Percentiles rank a stretch among this genome's conserved stretches.
Evolutionary conservation across 176 grass and related monocot species (phyloP).

Genomic region (Stipa capillata): DNA sequence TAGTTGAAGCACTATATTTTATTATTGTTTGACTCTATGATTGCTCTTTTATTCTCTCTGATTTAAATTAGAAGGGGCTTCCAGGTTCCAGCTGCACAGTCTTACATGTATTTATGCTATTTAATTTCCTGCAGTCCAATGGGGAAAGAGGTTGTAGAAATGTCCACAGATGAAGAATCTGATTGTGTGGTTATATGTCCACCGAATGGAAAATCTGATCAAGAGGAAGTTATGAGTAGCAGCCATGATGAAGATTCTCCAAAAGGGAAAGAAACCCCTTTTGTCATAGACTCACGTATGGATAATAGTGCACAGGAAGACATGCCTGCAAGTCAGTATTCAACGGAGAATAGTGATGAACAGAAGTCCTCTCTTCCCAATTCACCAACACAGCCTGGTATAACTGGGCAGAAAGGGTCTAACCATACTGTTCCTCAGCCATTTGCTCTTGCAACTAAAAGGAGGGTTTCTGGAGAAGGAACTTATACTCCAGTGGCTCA

Average conservation of each 20-base stretch:
- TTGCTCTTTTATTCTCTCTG: slow-evolving; percentile 21
- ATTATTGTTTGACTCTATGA: slow-evolving; percentile 27
- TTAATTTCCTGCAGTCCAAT: slow-evolving; percentile 42
- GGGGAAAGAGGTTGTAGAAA: slow-evolving; percentile 45
- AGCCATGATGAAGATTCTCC: slow-evolving; percentile 54
- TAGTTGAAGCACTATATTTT: neutral
- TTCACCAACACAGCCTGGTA: slow-evolving; percentile 37
- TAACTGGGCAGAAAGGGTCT: slow-evolving; percentile 36
- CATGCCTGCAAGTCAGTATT: slow-evolving; percentile 22
- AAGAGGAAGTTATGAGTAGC: slow-evolving; percentile 27
- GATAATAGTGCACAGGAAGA: slow-evolving; percentile 19
- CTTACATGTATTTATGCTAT: slow-evolving; percentile 27
- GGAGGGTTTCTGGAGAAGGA: slow-evolving; percentile 41
- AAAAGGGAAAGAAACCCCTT: slow-evolving; percentile 31
- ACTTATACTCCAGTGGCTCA: slow-evolving; percentile 32
- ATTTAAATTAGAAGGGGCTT: neutral
- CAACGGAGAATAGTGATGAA: slow-evolving; percentile 5
- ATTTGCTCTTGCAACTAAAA: slow-evolving; percentile 55
- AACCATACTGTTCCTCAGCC: slow-evolving; percentile 43
- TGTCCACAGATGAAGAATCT: slow-evolving; percentile 55
- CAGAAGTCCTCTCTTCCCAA: slow-evolving; percentile 26
- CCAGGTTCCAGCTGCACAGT: neutral
- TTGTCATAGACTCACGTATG: slow-evolving; percentile 26
- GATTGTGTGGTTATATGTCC: slow-evolving; percentile 41
- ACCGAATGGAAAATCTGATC: slow-evolving; percentile 30